These are phyloP conservation scores for Penicillium digitatum DNA, from an alignment of 2,329 filamentous ascomycete genomes.

Conservation along the genomic window DNA sequence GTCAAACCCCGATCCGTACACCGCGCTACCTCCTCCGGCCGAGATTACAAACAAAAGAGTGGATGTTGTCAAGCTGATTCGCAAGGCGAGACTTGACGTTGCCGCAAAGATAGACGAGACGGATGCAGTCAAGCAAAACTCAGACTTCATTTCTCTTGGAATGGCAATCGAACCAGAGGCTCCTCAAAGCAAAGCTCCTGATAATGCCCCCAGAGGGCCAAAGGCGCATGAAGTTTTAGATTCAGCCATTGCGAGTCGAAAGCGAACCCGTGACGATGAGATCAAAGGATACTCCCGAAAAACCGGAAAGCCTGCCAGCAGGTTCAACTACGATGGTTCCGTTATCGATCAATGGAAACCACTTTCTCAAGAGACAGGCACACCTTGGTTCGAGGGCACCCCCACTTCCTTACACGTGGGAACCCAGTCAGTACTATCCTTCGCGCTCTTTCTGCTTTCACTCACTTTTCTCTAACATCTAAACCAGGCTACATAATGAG, in stretches of 20 bases:
- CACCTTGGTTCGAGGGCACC: slow-evolving; percentile 58
- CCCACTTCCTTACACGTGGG: slow-evolving; percentile 33
- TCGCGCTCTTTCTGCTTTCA: background rate
- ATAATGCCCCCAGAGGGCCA: slow-evolving; percentile 38
- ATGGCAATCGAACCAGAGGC: slow-evolving; percentile 46
- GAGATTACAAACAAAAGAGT: slow-evolving; percentile 68
- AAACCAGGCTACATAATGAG: slow-evolving; percentile 74
- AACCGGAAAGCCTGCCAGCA: slow-evolving; percentile 51
- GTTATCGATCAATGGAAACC: slow-evolving; percentile 54
- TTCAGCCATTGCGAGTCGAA: slow-evolving; percentile 60
- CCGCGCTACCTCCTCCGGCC: slow-evolving; percentile 74
- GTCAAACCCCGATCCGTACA: slow-evolving; percentile 96
- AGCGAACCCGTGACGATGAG: slow-evolving; percentile 68
- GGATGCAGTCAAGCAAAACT: slow-evolving; percentile 55
- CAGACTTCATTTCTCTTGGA: slow-evolving; percentile 89
- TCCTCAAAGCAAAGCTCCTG: slow-evolving; percentile 25
- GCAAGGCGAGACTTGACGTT: slow-evolving; percentile 72
- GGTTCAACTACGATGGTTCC: slow-evolving; percentile 49
- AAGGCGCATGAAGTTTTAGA: slow-evolving; percentile 34
- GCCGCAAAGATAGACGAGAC: slow-evolving; percentile 46
- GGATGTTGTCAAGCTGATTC: slow-evolving; percentile 85
- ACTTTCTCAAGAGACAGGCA: slow-evolving; percentile 39
- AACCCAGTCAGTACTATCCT: slow-evolving; percentile 28
- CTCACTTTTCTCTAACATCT: background rate
- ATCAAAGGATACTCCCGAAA: slow-evolving; percentile 58